Evolutionary conservation across 306 rosid genomes (phyloP).

Genomic region (Morella rubra): DNA sequence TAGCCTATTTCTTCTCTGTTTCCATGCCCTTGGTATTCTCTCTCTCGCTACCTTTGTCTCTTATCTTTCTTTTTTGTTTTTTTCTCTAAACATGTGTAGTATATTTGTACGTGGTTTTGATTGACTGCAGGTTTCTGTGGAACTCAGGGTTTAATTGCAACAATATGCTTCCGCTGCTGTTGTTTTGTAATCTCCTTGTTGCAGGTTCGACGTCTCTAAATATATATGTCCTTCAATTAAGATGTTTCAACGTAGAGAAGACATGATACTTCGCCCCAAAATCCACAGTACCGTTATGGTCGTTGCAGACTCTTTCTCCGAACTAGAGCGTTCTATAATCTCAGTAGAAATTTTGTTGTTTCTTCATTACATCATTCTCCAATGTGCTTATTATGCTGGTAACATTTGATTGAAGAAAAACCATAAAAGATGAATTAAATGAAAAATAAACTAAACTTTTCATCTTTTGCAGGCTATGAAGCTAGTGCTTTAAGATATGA

Average conservation of each 20-base stretch:
- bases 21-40: not conserved
- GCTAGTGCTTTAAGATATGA: conserved; percentile 56
- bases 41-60: not conserved
- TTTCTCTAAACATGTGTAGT: no score
- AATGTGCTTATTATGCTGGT: no score
- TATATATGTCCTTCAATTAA: not conserved
- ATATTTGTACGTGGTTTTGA: not conserved
- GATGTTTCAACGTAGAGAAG: not conserved
- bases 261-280: not conserved
- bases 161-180: conserved; percentile 21
- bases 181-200: conserved; percentile 17
- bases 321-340: no score
- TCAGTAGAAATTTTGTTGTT: no score
- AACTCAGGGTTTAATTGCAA: conserved; percentile 6
- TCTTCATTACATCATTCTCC: no score
- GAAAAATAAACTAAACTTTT: not conserved
- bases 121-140: not conserved
- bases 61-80: no score
- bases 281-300: no score
- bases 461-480: conserved; percentile 44
- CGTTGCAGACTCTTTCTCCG: no score
- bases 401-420: no score
- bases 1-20: not conserved
- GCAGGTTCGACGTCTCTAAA: conserved; percentile 23
- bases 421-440: not conserved